Evolutionary conservation across 1,139 yeast genomes (phyloP).

Genomic region (Petasospora rhodanensis): DNA sequence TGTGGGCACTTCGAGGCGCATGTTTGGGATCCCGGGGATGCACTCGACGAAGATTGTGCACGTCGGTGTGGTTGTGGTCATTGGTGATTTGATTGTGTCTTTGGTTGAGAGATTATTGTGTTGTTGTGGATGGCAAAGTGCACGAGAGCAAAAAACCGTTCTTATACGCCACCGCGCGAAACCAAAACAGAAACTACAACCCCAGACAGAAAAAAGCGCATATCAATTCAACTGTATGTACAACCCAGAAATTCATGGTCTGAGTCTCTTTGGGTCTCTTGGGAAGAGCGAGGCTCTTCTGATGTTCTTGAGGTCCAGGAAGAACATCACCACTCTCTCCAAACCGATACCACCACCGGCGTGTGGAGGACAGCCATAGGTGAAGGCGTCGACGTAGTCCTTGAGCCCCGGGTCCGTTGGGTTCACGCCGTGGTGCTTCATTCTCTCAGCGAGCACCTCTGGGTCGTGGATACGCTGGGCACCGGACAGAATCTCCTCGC

Average conservation of each 20-base stretch:
- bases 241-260: conserved; percentile 66
- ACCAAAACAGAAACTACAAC: no score
- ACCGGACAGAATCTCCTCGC: conserved; percentile 97
- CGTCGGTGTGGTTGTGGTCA: no score
- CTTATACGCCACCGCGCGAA: no score
- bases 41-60: conserved; percentile 24
- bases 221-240: no score
- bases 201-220: no score
- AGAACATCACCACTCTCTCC: conserved; percentile 98
- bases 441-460: conserved; percentile 72
- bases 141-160: no score
- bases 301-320: conserved; percentile 90
- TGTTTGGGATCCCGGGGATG: conserved; percentile 22
- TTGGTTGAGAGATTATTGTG: no score
- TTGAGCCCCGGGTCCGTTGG: conserved; percentile 75
- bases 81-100: no score
- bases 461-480: conserved; percentile 99
- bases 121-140: no score
- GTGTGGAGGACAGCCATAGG: conserved; percentile 96
- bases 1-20: conserved; percentile 13
- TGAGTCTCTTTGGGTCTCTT: conserved; percentile 93
- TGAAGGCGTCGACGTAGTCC: conserved; percentile 90
- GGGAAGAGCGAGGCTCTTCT: conserved; percentile 98
- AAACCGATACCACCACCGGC: conserved; percentile 99
- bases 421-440: conserved; percentile 78